These are phyloP conservation scores for Rhizopus arrhizus DNA, from an alignment of 371 early-diverging fungal genomes.

Conservation along the genomic window DNA sequence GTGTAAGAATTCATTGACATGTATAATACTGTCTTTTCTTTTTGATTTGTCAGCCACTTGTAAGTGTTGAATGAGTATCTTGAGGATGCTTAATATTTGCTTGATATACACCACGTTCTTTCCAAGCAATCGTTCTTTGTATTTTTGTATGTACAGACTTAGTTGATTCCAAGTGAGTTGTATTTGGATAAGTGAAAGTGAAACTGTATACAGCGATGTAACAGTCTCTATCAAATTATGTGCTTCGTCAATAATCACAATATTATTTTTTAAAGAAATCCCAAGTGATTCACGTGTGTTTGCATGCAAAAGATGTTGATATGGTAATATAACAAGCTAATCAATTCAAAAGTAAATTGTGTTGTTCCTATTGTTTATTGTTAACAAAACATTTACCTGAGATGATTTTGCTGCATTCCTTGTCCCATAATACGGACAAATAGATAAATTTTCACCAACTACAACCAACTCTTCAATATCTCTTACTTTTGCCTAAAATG, in stretches of 20 bases:
- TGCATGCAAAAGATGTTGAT: conserved; percentile 79
- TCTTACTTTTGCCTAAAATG: conserved; percentile 48
- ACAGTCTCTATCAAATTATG: conserved; percentile 84
- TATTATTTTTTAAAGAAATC: conserved; percentile 68
- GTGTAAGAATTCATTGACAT: conserved; percentile 75
- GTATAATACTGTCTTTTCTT: conserved; percentile 42
- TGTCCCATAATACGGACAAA: conserved; percentile 93
- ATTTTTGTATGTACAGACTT: conserved; percentile 70
- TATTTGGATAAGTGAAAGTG: conserved; percentile 51
- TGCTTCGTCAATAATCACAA: conserved; percentile 91
- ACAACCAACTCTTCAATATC: conserved; percentile 88
- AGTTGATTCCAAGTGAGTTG: conserved; percentile 58
- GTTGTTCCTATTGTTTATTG: not conserved
- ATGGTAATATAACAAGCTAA: conserved; percentile 81
- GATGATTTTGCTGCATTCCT: conserved; percentile 63
- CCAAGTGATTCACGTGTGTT: conserved; percentile 78
- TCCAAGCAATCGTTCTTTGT: conserved; percentile 69
- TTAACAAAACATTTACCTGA: conserved; percentile 40
- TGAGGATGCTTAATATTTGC: conserved; percentile 61
- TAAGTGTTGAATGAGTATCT: conserved; percentile 35
- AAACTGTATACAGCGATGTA: conserved; percentile 60
- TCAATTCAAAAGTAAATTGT: not conserved
- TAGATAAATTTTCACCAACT: conserved; percentile 61
- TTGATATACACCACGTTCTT: conserved; percentile 78
- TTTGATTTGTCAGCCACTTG: conserved; percentile 12